Conservation (phyloP, 805 yeast species). For the Cyberlindnera xishuangbannaensis region DNA sequence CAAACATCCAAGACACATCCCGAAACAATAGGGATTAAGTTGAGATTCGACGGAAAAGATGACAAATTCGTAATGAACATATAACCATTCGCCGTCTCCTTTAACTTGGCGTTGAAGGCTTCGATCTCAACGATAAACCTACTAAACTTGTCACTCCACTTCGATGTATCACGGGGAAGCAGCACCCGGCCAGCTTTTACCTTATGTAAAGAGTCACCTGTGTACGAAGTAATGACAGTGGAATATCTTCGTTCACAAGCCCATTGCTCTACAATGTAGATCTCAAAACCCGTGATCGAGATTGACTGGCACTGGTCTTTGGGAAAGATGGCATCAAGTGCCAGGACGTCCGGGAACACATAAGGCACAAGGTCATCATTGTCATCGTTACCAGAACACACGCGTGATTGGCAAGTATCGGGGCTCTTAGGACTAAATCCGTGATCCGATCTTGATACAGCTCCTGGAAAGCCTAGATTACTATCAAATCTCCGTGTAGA, state of each 20-base stretch:
- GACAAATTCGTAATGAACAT: constrained; percentile 82
- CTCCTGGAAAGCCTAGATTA: too few relatives aligned
- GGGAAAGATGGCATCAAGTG: constrained; percentile 41
- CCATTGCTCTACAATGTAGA: constrained; percentile 95
- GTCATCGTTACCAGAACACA: neutral
- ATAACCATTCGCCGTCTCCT: constrained; percentile 51
- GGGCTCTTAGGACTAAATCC: too few relatives aligned
- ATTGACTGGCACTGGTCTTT: constrained; percentile 40
- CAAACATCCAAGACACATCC: constrained; percentile 47
- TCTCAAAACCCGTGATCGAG: constrained; percentile 69
- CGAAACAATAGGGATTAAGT: constrained; percentile 61
- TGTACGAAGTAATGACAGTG: constrained; percentile 69
- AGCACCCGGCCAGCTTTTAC: constrained; percentile 57
- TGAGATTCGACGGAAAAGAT: constrained; percentile 67
- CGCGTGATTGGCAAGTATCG: too few relatives aligned
- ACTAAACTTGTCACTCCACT: constrained; percentile 39
- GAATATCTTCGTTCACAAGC: constrained; percentile 63
- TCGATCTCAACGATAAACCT: constrained; percentile 61
- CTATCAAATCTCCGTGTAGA: too few relatives aligned
- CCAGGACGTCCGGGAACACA: constrained; percentile 53
- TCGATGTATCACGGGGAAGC: constrained; percentile 31
- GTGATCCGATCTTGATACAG: too few relatives aligned
- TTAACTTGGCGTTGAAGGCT: constrained; percentile 63
- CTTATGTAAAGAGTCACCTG: constrained; percentile 71
- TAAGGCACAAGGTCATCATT: constrained; percentile 17